phyloP scores from a whole-genome alignment of 257 asterid species.

The Apocynum venetum region DNA sequence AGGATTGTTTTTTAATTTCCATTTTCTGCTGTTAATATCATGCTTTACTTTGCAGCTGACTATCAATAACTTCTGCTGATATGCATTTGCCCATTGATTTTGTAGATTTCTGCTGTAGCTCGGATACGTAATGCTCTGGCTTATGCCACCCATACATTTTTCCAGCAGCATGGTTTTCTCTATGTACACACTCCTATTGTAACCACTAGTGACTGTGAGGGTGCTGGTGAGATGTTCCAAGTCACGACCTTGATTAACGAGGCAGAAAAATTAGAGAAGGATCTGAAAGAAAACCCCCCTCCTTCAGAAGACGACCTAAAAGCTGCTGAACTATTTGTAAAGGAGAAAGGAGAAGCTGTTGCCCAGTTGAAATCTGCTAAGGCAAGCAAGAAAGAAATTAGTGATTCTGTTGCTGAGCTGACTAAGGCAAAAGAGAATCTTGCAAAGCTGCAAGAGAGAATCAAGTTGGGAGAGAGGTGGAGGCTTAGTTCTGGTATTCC shows the following conservation, averaged over 20 bases:
- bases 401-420: slow-evolving; percentile 66
- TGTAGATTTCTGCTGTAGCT: slow-evolving; percentile 81
- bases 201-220: slow-evolving; percentile 98
- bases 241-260: slow-evolving; percentile 70
- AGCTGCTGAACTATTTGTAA: slow-evolving; percentile 55
- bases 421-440: slow-evolving; percentile 66
- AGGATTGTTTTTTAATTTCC: background rate
- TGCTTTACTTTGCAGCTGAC: background rate
- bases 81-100: slow-evolving; percentile 6
- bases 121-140: slow-evolving; percentile 87
- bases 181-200: slow-evolving; percentile 90
- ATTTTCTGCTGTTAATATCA: background rate
- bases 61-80: slow-evolving; percentile 1
- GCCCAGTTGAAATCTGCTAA: slow-evolving; percentile 62
- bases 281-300: slow-evolving; percentile 61
- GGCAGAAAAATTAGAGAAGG: slow-evolving; percentile 78
- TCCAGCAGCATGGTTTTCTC: slow-evolving; percentile 79
- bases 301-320: slow-evolving; percentile 62
- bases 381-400: slow-evolving; percentile 54
- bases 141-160: slow-evolving; percentile 92
- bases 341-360: slow-evolving; percentile 79
- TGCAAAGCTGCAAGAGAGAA: slow-evolving; percentile 54
- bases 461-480: slow-evolving; percentile 53
- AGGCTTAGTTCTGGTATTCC: slow-evolving; percentile 65
- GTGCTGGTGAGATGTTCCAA: slow-evolving; percentile 99